phyloP scores from a whole-genome alignment of 208 protist genomes.

The Leishmania braziliensis region DNA sequence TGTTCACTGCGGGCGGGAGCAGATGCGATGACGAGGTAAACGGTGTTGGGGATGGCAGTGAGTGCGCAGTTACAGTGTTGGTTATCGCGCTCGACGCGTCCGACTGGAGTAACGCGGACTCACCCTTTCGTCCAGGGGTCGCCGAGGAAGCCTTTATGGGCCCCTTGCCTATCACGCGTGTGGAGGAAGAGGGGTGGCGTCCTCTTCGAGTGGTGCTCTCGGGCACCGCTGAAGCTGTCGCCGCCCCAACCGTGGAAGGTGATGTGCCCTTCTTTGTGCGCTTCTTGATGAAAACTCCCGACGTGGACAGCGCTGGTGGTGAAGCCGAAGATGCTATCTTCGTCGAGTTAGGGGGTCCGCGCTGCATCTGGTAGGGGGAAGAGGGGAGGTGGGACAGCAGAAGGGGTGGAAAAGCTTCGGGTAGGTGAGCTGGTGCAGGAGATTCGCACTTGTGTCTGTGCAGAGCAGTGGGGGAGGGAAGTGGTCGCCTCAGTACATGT shows the following conservation, averaged over 20 bases:
- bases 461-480: background rate
- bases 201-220: background rate
- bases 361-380: background rate
- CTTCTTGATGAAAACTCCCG: background rate
- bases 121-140: background rate
- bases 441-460: background rate
- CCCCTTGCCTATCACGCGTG: background rate
- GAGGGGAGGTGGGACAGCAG: background rate
- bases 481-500: background rate
- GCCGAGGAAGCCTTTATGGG: background rate
- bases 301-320: background rate
- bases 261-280: background rate
- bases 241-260: background rate
- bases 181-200: background rate
- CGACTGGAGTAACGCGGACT: background rate
- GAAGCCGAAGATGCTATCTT: background rate
- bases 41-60: background rate
- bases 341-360: background rate
- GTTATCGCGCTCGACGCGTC: background rate
- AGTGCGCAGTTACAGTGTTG: background rate
- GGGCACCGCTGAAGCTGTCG: background rate
- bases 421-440: background rate
- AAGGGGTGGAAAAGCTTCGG: background rate
- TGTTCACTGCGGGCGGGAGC: background rate
- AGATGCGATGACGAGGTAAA: background rate